Base-by-base conservation (phyloP, 2,329 filamentous ascomycete genomes). In the Aspergillus unguis region DNA sequence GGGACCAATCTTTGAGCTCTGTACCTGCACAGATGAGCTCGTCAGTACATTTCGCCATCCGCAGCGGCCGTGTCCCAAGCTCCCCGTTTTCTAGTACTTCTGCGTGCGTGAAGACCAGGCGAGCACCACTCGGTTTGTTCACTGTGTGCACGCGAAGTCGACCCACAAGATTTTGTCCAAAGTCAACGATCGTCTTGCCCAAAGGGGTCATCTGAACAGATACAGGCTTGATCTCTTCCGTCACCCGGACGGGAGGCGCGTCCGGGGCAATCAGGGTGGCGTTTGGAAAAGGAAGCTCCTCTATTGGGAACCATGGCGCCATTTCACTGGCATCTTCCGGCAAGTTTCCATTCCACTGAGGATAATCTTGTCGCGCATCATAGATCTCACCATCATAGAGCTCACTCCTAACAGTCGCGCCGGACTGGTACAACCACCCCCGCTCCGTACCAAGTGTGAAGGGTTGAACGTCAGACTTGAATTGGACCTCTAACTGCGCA, bases 151-250 rank as follows among this genome's bases (percentile, higher is more conserved):
- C 57, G 0, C 67, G 65, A 1, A 82, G 50, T 57, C 72, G 72
- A 1, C 81, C 82, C 0, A 83, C 81, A 0, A 84, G 66, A 57
- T 84, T 83, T 59, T 84, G 80, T 2, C 80, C 80, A 62, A 84
- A 83, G 54, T 84, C 80, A 27, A 84, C 55, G 2, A 83, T 66
- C 0, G 68, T 76, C 57, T 79, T 79, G 4, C 78, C 77, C 0
- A 73, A 72, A 0, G 70, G 66, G 0, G 72, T 70, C 3, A 40
- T 58, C 23, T 69, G 62, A 5, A 71, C 63, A 1, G 62, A 41
- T 3, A 53, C 46, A 1, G 70, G 63, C 23, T 57, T 61, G 31
- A 69, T 41, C 29, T 56, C 60, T 55, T 74, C 62, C 0, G 65
- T 66, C 4, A 65, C 58, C 9, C 75, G 68, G 0, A 81, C 73